These are phyloP conservation scores for Salvia splendens DNA, from an alignment of 257 asterid species.

Conservation along the genomic window DNA sequence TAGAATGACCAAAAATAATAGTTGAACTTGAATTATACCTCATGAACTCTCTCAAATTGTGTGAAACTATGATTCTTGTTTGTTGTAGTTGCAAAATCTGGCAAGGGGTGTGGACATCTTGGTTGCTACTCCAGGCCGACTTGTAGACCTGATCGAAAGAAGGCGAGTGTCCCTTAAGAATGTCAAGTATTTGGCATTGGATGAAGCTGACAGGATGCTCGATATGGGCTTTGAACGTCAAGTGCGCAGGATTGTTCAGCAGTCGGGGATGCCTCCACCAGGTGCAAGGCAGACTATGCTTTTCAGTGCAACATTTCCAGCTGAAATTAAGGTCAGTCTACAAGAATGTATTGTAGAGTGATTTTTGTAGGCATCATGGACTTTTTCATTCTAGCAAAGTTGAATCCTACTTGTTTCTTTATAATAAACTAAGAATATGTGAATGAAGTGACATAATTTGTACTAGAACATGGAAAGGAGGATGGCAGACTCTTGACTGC, in stretches of 20 bases:
- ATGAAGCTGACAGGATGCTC: constrained; percentile 80
- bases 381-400: neutral
- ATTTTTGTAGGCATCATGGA: neutral
- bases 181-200: constrained; percentile 64
- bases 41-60: too few relatives aligned
- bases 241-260: constrained; percentile 59
- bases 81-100: constrained; percentile 52
- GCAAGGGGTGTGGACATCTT: constrained; percentile 71
- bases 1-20: too few relatives aligned
- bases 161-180: constrained; percentile 47
- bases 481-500: neutral
- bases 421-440: neutral
- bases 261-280: constrained; percentile 67
- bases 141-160: constrained; percentile 70
- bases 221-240: constrained; percentile 89
- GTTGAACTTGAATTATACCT: too few relatives aligned
- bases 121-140: constrained; percentile 85
- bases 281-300: constrained; percentile 72
- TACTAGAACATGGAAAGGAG: too few relatives aligned
- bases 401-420: neutral
- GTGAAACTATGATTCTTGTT: too few relatives aligned
- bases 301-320: constrained; percentile 77
- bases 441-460: neutral
- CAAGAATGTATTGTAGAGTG: neutral
- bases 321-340: constrained; percentile 50